These are phyloP conservation scores for Aspergillus costaricaensis DNA, from an alignment of 2,329 filamentous ascomycete species.

Conservation along the genomic window DNA sequence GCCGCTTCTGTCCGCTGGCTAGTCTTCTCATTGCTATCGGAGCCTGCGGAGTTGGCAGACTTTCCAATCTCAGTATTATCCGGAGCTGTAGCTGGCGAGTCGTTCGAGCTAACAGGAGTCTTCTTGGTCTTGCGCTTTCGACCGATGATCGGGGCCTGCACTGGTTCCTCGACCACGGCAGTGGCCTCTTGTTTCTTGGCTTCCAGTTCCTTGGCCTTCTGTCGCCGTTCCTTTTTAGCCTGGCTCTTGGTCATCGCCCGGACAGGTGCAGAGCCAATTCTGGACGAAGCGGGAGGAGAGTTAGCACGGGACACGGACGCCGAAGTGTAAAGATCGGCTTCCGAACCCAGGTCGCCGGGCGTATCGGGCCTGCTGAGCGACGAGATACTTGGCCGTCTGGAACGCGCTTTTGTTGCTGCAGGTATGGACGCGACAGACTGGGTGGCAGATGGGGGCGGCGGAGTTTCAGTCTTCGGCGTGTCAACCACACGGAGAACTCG, in stretches of 20 bases:
- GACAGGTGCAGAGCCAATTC: constrained; percentile 61
- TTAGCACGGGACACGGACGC: constrained; percentile 62
- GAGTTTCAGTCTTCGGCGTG: constrained; percentile 55
- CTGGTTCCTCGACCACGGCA: constrained; percentile 50
- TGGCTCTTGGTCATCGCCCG: constrained; percentile 64
- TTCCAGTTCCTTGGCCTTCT: constrained; percentile 52
- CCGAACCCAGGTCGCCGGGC: constrained; percentile 60
- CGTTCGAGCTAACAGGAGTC: constrained; percentile 33
- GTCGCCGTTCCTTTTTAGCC: constrained; percentile 59
- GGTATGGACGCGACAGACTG: constrained; percentile 37
- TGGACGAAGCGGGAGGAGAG: constrained; percentile 55
- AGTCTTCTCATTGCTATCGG: constrained; percentile 23
- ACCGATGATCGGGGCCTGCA: constrained; percentile 63
- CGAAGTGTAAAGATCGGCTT: constrained; percentile 60
- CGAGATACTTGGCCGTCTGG: constrained; percentile 48
- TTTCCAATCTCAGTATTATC: constrained; percentile 22
- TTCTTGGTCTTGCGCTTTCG: constrained; percentile 63
- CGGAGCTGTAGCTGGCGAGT: constrained; percentile 15
- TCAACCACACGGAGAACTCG: constrained; percentile 60
- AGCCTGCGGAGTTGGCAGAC: constrained; percentile 15
- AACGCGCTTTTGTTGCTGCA: constrained; percentile 33
- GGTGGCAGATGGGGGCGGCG: constrained; percentile 32
- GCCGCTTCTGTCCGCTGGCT: constrained; percentile 17
- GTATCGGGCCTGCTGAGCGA: constrained; percentile 63
- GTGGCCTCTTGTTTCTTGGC: constrained; percentile 46